phyloP scores from a whole-genome alignment of 2,329 filamentous ascomycete species.

The Penicillium hesseltinei region DNA sequence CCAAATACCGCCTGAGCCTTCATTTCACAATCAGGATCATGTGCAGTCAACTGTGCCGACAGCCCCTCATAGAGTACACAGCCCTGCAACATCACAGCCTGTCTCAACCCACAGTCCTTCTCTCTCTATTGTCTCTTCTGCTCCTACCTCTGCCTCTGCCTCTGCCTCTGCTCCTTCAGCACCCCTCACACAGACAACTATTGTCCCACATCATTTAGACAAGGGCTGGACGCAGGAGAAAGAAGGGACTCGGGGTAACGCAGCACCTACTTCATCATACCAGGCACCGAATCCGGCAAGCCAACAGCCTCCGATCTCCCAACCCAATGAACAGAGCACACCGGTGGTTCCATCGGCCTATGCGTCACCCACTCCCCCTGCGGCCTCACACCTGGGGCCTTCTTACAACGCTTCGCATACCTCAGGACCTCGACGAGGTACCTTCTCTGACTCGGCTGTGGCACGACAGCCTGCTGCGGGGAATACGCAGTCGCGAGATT shows the following conservation, averaged over 20 bases:
- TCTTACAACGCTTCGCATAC: neutral
- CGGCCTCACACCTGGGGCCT: neutral
- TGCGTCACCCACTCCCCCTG: neutral
- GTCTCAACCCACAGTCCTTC: neutral
- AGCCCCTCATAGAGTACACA: neutral
- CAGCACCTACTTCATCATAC: neutral
- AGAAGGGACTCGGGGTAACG: neutral
- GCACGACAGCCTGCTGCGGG: neutral
- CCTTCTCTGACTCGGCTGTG: neutral
- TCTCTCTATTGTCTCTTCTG: neutral
- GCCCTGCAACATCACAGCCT: neutral
- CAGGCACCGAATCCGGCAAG: neutral
- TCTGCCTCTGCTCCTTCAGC: neutral
- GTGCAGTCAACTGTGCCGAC: neutral
- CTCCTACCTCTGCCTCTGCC: neutral
- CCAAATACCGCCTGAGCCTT: neutral
- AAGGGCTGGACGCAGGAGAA: neutral
- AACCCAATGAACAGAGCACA: neutral
- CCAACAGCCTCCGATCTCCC: neutral
- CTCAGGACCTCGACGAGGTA: neutral
- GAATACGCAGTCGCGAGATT: neutral
- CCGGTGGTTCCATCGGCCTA: neutral
- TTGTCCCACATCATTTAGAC: neutral
- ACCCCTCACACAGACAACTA: neutral
- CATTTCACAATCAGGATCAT: neutral